phyloP scores from a whole-genome alignment of 2,329 filamentous ascomycete genomes.

The Aspergillus fijiensis region DNA sequence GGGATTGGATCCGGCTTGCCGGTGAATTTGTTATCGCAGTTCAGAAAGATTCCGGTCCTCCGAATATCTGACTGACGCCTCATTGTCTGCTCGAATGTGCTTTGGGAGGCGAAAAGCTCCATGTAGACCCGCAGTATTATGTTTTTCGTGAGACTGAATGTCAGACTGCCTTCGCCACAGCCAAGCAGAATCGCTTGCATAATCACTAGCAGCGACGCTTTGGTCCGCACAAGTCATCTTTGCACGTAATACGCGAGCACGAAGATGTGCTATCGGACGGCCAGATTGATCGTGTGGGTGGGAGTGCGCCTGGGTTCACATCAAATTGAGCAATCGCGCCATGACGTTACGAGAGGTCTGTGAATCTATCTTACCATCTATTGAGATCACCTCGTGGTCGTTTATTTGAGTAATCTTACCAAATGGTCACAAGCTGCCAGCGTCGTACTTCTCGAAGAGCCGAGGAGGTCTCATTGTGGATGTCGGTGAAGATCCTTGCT shows the following conservation, averaged over 20 bases:
- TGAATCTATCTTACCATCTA: no score
- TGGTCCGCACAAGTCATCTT: background rate
- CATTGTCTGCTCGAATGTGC: background rate
- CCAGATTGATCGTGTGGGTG: background rate
- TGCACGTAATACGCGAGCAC: background rate
- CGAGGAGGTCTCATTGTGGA: no score
- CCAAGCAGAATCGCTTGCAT: background rate
- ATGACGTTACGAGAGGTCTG: no score
- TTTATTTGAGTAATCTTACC: no score
- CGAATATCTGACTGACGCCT: background rate
- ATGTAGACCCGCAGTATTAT: background rate
- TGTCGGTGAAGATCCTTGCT: no score
- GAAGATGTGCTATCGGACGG: background rate
- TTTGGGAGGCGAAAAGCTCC: background rate
- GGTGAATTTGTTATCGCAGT: background rate
- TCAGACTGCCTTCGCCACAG: background rate
- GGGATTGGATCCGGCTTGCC: background rate
- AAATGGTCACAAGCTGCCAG: no score
- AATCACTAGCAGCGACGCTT: background rate
- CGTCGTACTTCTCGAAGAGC: no score
- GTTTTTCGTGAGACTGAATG: background rate
- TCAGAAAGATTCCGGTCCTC: background rate
- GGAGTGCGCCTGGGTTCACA: no score
- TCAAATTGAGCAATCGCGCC: no score
- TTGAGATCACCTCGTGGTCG: no score